Evolutionary conservation across 2,329 filamentous ascomycete species (phyloP).

Genomic region (Davidsoniella eucalypti): DNA sequence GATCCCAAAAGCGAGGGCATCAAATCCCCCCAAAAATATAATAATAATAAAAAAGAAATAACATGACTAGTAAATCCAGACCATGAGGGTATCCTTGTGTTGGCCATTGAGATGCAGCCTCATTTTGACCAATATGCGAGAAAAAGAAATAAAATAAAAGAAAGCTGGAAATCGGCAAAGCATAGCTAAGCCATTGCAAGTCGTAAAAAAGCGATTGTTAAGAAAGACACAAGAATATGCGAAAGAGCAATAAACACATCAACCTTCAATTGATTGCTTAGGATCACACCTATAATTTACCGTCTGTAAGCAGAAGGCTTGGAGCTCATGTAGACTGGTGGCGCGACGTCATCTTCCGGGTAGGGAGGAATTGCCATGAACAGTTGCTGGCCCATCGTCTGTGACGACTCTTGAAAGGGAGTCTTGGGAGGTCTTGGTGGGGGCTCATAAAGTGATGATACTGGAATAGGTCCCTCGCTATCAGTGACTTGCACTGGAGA

Average conservation of each 20-base stretch:
- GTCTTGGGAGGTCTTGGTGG: constrained; percentile 67
- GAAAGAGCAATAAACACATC: neutral
- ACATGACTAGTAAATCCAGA: too few relatives aligned
- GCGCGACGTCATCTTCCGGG: constrained; percentile 55
- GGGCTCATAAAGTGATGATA: constrained; percentile 26
- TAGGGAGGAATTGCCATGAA: constrained; percentile 44
- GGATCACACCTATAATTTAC: constrained; percentile 21
- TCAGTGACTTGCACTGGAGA: constrained; percentile 11
- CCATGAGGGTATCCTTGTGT: too few relatives aligned
- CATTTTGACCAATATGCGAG: neutral
- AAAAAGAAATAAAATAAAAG: neutral
- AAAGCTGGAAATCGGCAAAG: neutral
- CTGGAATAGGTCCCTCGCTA: constrained; percentile 7
- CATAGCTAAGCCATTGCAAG: neutral
- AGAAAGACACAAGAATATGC: neutral
- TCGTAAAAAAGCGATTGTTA: neutral
- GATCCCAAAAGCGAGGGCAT: too few relatives aligned
- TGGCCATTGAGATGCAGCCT: too few relatives aligned
- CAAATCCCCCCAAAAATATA: too few relatives aligned
- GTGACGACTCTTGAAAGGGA: constrained; percentile 38
- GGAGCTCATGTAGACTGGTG: constrained; percentile 66
- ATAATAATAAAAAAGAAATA: too few relatives aligned
- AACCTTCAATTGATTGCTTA: neutral
- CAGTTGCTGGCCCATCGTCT: neutral
- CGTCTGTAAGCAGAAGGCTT: constrained; percentile 53